A percentile compares a stretch with the other conserved stretches of the same genome.
Evolutionary conservation across 305 asterid genomes (phyloP).

Genomic region (Solanum hybrid): DNA sequence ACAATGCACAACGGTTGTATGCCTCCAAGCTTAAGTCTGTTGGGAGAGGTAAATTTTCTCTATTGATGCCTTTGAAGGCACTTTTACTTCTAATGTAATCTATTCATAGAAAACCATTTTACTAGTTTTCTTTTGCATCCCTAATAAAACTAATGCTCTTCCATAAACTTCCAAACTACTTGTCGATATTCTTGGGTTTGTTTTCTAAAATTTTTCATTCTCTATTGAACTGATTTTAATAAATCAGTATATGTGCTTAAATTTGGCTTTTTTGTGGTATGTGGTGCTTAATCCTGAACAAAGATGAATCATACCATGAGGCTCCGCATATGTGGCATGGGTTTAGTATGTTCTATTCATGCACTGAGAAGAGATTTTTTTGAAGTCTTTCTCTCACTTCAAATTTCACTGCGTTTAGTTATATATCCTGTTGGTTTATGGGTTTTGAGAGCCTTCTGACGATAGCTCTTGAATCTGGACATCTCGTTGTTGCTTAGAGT

Average conservation of each 20-base stretch:
- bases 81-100: not conserved
- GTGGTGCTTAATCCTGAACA: not conserved
- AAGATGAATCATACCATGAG: not conserved
- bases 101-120: not conserved
- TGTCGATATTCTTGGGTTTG: not conserved
- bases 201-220: not conserved
- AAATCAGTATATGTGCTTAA: not conserved
- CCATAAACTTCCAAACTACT: not conserved
- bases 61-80: slow-evolving; percentile 2
- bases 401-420: not conserved
- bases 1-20: slow-evolving; percentile 81
- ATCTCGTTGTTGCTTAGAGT: not conserved
- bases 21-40: slow-evolving; percentile 51
- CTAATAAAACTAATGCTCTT: not conserved
- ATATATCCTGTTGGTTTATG: not conserved
- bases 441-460: not conserved
- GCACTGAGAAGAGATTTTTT: not conserved
- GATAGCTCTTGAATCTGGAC: not conserved
- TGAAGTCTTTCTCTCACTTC: not conserved
- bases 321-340: not conserved
- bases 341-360: not conserved
- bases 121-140: not conserved
- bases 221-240: not conserved
- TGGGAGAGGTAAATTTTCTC: slow-evolving; percentile 44
- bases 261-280: not conserved